phyloP scores from a whole-genome alignment of 805 yeast species.

The Ogataea corticis region DNA sequence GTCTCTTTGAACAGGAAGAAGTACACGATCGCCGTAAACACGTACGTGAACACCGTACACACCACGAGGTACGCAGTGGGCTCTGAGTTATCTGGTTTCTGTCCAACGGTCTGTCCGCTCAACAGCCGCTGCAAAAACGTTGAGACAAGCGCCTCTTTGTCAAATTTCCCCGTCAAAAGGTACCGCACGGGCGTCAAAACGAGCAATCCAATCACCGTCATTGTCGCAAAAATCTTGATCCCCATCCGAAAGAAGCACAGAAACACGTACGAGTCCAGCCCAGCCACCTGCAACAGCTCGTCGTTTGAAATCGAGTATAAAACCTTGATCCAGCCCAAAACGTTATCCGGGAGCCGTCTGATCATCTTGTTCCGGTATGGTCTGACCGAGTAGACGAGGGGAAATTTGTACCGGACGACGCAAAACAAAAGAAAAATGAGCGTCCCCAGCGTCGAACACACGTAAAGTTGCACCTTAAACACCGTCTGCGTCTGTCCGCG shows the following conservation, averaged over 20 bases:
- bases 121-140: conserved; percentile 9
- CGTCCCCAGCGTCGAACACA: conserved; percentile 49
- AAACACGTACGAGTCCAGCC: conserved; percentile 59
- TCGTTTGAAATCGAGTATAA: conserved; percentile 47
- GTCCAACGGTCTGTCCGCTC: conserved; percentile 7
- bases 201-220: conserved; percentile 47
- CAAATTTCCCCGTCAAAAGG: conserved; percentile 50
- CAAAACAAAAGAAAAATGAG: conserved; percentile 51
- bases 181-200: conserved; percentile 56
- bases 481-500: conserved; percentile 50
- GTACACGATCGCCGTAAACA: conserved; percentile 50
- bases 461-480: conserved; percentile 52
- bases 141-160: conserved; percentile 28
- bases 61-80: conserved; percentile 45
- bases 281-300: conserved; percentile 56
- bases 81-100: conserved; percentile 27
- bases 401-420: conserved; percentile 51
- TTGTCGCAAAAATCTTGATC: conserved; percentile 43
- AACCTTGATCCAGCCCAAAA: conserved; percentile 55
- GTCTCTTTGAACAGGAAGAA: conserved; percentile 49
- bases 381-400: conserved; percentile 57
- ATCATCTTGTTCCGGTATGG: conserved; percentile 48
- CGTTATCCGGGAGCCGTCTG: conserved; percentile 45
- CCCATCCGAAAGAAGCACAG: conserved; percentile 60
- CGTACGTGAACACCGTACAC: conserved; percentile 56